Evolutionary conservation across 2,329 filamentous ascomycete genomes (phyloP).

Genomic region (Apiospora malaysiana): DNA sequence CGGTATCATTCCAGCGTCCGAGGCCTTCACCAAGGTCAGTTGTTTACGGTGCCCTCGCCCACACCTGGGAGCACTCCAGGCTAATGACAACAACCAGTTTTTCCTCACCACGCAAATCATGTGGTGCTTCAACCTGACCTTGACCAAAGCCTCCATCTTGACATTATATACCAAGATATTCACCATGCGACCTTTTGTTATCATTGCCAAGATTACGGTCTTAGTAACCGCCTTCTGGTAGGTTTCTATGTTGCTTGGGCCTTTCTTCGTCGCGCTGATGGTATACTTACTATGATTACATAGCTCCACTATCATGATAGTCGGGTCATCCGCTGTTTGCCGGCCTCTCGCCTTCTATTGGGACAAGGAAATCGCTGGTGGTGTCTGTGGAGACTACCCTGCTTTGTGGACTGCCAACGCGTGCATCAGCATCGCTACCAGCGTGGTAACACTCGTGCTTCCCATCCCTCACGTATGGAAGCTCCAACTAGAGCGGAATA

Average conservation of each 20-base stretch:
- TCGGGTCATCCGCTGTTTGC: neutral
- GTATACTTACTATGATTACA: neutral
- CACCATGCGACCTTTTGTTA: slow-evolving; percentile 19
- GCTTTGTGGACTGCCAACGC: slow-evolving; percentile 22
- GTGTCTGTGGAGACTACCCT: slow-evolving; percentile 24
- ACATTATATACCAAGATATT: slow-evolving; percentile 18
- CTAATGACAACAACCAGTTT: neutral
- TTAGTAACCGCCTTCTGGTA: slow-evolving; percentile 1
- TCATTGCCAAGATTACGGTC: neutral
- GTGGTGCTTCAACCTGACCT: slow-evolving; percentile 20
- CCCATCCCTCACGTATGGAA: slow-evolving; percentile 30
- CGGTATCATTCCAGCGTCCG: neutral
- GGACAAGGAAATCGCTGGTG: slow-evolving; percentile 15
- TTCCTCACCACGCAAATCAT: slow-evolving; percentile 5
- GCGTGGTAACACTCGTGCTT: slow-evolving; percentile 27
- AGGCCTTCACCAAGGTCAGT: slow-evolving; percentile 13
- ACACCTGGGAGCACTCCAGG: too few relatives aligned
- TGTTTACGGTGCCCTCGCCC: too few relatives aligned
- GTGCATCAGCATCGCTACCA: slow-evolving; percentile 21
- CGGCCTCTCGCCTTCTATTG: slow-evolving; percentile 14
- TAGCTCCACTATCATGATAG: slow-evolving; percentile 13
- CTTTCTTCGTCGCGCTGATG: neutral
- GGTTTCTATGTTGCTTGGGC: neutral
- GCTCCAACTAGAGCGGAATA: slow-evolving; percentile 25
- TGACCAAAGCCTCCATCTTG: slow-evolving; percentile 20